Conservation (phyloP, 2,329 filamentous ascomycete species). For the Fusarium sp. region DNA sequence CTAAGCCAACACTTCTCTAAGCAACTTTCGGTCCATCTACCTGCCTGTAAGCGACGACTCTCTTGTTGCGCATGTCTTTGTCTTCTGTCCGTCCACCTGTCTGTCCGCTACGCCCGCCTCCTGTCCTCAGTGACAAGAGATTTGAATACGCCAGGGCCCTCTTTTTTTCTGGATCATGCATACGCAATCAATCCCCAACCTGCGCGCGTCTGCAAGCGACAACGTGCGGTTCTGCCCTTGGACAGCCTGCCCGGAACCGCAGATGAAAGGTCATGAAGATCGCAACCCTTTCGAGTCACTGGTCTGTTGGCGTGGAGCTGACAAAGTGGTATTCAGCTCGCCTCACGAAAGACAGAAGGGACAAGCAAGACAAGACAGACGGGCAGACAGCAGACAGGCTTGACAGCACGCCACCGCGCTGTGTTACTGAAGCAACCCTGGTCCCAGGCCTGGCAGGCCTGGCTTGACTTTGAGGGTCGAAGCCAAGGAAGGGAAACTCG, state of each 20-base stretch:
- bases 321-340: neutral
- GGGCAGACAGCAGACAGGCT: neutral
- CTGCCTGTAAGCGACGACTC: neutral
- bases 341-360: neutral
- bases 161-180: constrained; percentile 13
- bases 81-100: neutral
- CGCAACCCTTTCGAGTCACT: neutral
- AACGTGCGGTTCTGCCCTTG: neutral
- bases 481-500: neutral
- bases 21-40: neutral
- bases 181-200: constrained; percentile 6
- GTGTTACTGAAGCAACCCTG: constrained; percentile 1
- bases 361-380: neutral
- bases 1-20: neutral
- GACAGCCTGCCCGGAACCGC: neutral
- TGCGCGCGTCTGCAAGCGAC: neutral
- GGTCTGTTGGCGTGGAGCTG: neutral
- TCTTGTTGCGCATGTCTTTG: constrained; percentile 1
- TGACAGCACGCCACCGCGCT: neutral
- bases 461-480: neutral
- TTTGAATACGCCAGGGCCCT: neutral
- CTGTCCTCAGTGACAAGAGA: neutral
- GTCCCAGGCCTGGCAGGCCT: neutral
- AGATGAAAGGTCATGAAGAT: neutral
- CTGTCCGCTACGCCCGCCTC: neutral